Evolutionary conservation across 306 rosid genomes (phyloP).

Genomic region (Leucaena leucocephala): DNA sequence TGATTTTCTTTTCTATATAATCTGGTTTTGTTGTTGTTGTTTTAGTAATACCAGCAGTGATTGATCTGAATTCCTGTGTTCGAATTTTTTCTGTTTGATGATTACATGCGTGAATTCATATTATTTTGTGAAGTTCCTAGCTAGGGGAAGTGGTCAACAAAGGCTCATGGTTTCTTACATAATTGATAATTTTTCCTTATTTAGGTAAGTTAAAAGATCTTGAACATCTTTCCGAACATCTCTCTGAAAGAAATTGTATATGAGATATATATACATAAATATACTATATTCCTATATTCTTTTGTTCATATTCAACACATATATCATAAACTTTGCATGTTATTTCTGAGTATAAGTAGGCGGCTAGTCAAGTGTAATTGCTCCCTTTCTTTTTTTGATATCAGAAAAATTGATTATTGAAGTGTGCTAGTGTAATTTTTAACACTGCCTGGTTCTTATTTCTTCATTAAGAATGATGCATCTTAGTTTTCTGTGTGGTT

Average conservation of each 20-base stretch:
- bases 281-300: neutral
- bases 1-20: neutral
- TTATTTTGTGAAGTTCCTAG: neutral
- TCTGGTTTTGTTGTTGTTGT: conserved; percentile 1
- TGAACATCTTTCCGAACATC: conserved; percentile 3
- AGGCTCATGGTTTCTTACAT: conserved; percentile 12
- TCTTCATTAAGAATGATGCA: neutral
- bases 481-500: conserved; percentile 30
- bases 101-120: neutral
- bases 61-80: neutral
- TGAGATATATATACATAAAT: neutral
- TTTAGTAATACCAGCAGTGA: conserved; percentile 2
- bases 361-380: neutral
- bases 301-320: neutral
- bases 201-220: neutral
- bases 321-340: neutral
- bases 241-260: neutral
- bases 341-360: neutral
- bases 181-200: neutral
- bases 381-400: neutral
- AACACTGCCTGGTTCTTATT: conserved; percentile 6
- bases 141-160: neutral
- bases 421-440: neutral
- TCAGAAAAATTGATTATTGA: neutral
- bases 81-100: conserved; percentile 4